Conservation (phyloP, 345 rosid genomes). For the Rhizophora mangle region DNA sequence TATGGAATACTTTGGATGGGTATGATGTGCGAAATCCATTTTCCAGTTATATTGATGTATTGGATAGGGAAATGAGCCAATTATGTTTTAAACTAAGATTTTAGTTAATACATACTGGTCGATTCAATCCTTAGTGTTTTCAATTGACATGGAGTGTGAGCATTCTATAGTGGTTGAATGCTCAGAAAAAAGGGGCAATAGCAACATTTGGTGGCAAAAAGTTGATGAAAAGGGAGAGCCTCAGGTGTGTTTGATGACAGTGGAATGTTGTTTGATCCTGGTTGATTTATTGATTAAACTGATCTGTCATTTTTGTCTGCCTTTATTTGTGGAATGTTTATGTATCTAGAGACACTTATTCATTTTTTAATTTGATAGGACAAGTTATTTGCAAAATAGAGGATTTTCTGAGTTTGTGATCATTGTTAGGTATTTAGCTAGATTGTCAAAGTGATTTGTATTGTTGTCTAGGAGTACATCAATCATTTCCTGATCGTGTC, state of each 20-base stretch:
- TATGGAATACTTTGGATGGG: slow-evolving; percentile 16
- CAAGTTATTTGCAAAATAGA: background rate
- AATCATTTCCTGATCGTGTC: background rate
- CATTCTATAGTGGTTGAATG: background rate
- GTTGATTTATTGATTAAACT: background rate
- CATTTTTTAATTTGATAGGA: background rate
- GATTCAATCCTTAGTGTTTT: background rate
- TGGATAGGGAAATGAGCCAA: background rate
- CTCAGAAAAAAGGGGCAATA: background rate
- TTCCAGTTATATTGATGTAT: background rate
- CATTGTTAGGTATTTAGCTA: too few relatives aligned
- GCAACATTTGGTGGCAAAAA: background rate
- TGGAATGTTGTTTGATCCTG: background rate
- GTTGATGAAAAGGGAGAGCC: background rate
- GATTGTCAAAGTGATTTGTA: too few relatives aligned
- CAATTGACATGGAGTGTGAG: background rate
- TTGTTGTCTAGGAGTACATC: background rate
- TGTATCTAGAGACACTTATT: background rate
- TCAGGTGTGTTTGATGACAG: background rate
- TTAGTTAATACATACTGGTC: background rate
- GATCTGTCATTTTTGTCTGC: background rate
- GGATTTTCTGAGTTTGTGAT: background rate
- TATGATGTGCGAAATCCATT: background rate
- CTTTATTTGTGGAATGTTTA: background rate
- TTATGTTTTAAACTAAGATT: background rate